Evolutionary conservation across 495 filamentous ascomycete species (phyloP).

Genomic region (Baudoinia panamericana): DNA sequence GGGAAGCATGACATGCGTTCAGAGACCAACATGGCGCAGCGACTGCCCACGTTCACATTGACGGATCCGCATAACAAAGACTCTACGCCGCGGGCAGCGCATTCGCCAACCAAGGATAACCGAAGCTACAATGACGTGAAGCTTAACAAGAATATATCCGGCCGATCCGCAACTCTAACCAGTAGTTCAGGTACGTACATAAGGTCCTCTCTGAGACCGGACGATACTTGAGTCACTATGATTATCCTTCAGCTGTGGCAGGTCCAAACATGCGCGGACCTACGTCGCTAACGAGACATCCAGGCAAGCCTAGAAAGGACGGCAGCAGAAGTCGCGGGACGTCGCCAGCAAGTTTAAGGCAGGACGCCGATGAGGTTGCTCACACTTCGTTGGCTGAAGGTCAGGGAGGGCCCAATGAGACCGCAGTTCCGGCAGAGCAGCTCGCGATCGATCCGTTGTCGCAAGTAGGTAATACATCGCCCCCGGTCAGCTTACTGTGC

Average conservation of each 20-base stretch:
- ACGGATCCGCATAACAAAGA: conserved; percentile 30
- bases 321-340: not conserved
- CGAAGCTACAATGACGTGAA: not conserved
- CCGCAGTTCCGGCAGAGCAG: conserved; percentile 4
- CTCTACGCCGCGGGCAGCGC: conserved; percentile 11
- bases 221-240: too few relatives aligned
- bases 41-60: conserved; percentile 32
- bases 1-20: not conserved
- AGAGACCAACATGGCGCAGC: conserved; percentile 25
- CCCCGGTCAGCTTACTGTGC: not conserved
- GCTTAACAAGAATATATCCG: not conserved
- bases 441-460: conserved; percentile 24
- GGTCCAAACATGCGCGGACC: too few relatives aligned
- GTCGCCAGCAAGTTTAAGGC: not conserved
- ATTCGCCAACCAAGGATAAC: conserved; percentile 18
- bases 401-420: not conserved
- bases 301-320: not conserved
- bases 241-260: too few relatives aligned
- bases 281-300: not conserved
- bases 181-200: conserved; percentile 1
- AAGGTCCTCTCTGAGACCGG: too few relatives aligned
- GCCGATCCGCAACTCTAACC: not conserved
- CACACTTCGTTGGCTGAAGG: not conserved
- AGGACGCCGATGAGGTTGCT: not conserved
- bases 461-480: conserved; percentile 18